Evolutionary conservation across 2,329 filamentous ascomycete species (phyloP), one percentile per base, ranked within the genome.

Genomic region (Scopulariopsis brevicaulis): DNA sequence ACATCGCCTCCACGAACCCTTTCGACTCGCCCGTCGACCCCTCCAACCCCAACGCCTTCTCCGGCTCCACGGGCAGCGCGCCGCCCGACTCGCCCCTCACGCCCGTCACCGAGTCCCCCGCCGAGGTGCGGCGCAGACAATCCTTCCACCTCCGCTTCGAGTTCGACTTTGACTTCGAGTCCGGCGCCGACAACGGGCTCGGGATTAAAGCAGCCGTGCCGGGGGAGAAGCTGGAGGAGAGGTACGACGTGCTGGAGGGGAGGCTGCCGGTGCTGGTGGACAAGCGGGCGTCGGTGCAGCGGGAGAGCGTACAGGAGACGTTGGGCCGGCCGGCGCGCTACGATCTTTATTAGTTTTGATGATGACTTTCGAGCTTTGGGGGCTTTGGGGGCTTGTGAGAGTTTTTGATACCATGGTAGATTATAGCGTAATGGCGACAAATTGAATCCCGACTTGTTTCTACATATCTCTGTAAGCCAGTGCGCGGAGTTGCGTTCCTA

Each of bases 1-100:
- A 62, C 20, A 59, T 62, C 46, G 59, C 61, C 1, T 52, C 34
- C 35, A 22, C 54, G 14, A 62, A 62, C 24, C 61, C 61, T 14
- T 62, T 60, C 37, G 56, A 54, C 4, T 55, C 40, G 40, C 32
- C 24, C 8, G 40, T 15, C 35, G 54, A 50, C 11, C 10, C 11
- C 4, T 35, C 54, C 24, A 25, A 50, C 24, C 20, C 54, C 15
- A n/a, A 55, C 37, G 18, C 20, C 37, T 40, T 32, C 35, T 55
- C 37, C 24, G 37, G 11, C 37, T 18, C 20, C 2, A 18, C 24
- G 14, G 22, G 24, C 11, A 28, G 34, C 24, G 18, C 18, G 32
- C 25, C 25, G 32, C n/a, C 22, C 24, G 35, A 15, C n/a, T 54
- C 32, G 18, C 14, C n/a, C 24, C 51, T 24, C 14, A 53, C 37